These are phyloP conservation scores for Pseudopyrenochaeta lycopersici DNA, from an alignment of 2,329 filamentous ascomycete genomes.

Conservation along the genomic window DNA sequence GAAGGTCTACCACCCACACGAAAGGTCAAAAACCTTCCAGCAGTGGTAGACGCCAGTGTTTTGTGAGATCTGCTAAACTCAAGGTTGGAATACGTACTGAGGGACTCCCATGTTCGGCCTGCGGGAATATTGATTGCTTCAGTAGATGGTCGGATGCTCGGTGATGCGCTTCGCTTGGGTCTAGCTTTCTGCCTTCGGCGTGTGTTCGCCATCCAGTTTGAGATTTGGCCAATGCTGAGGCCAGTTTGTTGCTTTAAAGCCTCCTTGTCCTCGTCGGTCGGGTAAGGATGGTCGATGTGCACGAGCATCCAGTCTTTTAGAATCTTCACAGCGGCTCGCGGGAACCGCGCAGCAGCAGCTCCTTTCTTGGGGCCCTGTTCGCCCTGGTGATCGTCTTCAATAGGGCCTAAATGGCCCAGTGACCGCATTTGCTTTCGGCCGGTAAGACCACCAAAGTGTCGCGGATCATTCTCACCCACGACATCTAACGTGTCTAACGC, in stretches of 20 bases:
- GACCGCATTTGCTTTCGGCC: constrained; percentile 50
- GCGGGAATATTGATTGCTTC: constrained; percentile 78
- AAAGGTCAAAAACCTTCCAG: constrained; percentile 35
- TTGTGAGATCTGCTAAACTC: constrained; percentile 24
- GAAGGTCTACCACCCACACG: constrained; percentile 16
- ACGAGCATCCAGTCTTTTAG: constrained; percentile 85
- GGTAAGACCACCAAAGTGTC: constrained; percentile 44
- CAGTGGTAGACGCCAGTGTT: constrained; percentile 19
- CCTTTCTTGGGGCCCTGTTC: constrained; percentile 44
- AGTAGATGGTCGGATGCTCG: constrained; percentile 69
- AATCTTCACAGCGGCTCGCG: constrained; percentile 79
- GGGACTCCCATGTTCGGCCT: constrained; percentile 62
- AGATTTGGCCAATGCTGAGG: constrained; percentile 83
- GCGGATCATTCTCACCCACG: constrained; percentile 53
- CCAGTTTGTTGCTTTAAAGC: constrained; percentile 80
- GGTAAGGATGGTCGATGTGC: constrained; percentile 85
- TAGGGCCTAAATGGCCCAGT: constrained; percentile 46
- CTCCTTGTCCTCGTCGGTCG: constrained; percentile 86
- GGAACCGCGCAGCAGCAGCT: constrained; percentile 65
- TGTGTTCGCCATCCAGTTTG: constrained; percentile 92
- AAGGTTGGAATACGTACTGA: constrained; percentile 41
- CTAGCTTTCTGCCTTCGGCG: constrained; percentile 82
- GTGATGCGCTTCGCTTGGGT: constrained; percentile 72
- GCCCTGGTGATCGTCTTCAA: constrained; percentile 41
- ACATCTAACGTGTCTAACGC: constrained; percentile 58